phyloP scores from a whole-genome alignment of 208 protist species.

The Trypanosomatidae sp. region DNA sequence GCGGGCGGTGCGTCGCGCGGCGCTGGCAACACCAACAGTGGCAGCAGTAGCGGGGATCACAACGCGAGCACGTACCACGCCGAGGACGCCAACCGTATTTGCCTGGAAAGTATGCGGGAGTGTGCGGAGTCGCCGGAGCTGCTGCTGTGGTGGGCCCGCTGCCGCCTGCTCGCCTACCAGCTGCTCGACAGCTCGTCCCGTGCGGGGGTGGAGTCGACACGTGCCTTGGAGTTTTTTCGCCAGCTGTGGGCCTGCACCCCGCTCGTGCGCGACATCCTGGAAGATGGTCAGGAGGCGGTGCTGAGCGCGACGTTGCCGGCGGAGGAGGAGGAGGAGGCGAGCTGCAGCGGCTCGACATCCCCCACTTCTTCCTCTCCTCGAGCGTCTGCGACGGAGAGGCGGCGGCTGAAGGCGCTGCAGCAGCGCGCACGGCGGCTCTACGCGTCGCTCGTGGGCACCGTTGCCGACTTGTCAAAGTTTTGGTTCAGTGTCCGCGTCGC shows the following conservation, averaged over 20 bases:
- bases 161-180: slow-evolving; percentile 61
- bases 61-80: slow-evolving; percentile 10
- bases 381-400: not conserved
- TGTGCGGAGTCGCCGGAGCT: slow-evolving; percentile 22
- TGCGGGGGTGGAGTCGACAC: slow-evolving; percentile 38
- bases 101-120: slow-evolving; percentile 62
- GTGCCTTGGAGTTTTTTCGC: slow-evolving; percentile 55
- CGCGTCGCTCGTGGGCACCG: slow-evolving; percentile 57
- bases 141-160: slow-evolving; percentile 84
- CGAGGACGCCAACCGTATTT: slow-evolving; percentile 26
- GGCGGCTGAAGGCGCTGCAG: slow-evolving; percentile 12
- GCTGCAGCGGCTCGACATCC: too few relatives aligned
- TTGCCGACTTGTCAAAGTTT: slow-evolving; percentile 64
- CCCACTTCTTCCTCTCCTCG: too few relatives aligned
- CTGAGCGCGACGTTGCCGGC: not conserved
- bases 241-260: slow-evolving; percentile 56
- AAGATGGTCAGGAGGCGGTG: slow-evolving; percentile 30
- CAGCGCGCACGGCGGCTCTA: slow-evolving; percentile 30
- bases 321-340: not conserved
- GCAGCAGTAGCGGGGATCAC: not conserved
- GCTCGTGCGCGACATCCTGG: slow-evolving; percentile 40
- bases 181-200: slow-evolving; percentile 34
- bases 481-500: slow-evolving; percentile 27
- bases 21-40: not conserved
- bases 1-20: not conserved